Base-by-base conservation (phyloP, 768 basidiomycete genomes). In the Suillus subalutaceus region DNA sequence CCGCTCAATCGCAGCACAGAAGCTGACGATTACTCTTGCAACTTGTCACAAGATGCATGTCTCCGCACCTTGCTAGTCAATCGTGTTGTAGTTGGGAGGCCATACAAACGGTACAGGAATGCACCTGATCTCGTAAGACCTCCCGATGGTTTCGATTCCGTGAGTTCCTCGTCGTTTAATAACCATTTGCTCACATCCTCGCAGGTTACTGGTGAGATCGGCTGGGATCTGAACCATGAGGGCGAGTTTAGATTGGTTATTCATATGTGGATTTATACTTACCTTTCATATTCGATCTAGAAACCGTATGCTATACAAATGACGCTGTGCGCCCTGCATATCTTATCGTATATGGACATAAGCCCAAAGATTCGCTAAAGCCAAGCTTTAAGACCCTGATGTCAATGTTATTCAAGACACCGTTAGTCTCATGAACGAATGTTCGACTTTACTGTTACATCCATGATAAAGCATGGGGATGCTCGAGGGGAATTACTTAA, bases 251-350 rank as follows among this genome's bases (percentile, higher is more conserved):
- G 23, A 6, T 59, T 37, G 40, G 26, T 30, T 10, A 4, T 44
- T 20, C 41, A 12, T 30, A 3, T 41, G 35, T 64, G 58, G 7
- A 40, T 32, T 32, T 20, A 6, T 26, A 20, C 43, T 60, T 32
- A 60, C 30, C 59, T 60, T 30, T 30, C 58, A 38, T 62, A 40
- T 32, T 20, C 12, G 26, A 52, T 6, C 3, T 61, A 77, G 89
- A 90, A 73, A 89, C 86, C 4, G 87, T 90, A 9, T 87, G 88
- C 16, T 90, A 90, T 69, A 71, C 79, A 53, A 89, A 89, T 70
- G 88, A 89, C 68, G 88, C 89, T 37, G 85, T 89, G 69, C 84
- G 88, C 9, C 89, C 89, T 20, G 87, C 87, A 0, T 90, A 84
- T 75, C 79, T 90, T 64, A 74, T 90, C n/a, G 83, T 89, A 23